Base-by-base conservation (phyloP, 225 moss, liverwort and hornwort genomes). In the Marchantia paleacea region DNA sequence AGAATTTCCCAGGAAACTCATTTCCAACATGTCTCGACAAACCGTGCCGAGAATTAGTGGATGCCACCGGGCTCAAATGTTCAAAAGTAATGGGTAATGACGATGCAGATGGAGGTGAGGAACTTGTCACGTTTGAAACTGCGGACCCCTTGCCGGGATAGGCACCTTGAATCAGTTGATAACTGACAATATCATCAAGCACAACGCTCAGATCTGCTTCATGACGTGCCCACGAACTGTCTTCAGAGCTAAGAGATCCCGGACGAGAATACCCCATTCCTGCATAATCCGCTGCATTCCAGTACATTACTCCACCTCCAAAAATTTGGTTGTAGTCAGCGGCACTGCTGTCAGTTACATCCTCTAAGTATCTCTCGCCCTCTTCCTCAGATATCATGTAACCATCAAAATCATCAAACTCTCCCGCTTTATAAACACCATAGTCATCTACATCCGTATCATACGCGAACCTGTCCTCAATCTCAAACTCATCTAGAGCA, bases 301-400 rank as follows among this genome's bases (percentile, higher is more conserved):
- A 95, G 76, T 95, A 95, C 95, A 95, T 93, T 62, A 95, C 95
- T 75, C 95, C 95, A 18, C 93, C 93, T 78, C 95, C 95, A 80
- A 95, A 95, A 66, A 93, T 90, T 83, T 95, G 91, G 80, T 95
- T 90, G 77, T 93, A 95, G 75, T 95, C 93, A 67, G 84, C 80
- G 80, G 79, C 79, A 86, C 86, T 74, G 75, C 83, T 82, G 83
- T 87, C 88, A 80, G 78, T 30, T 81, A 84, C 73, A 78, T 91
- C 91, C 64, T 95, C 93, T 65, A 89, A 54, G 76, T 88, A 90
- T 64, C 85, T 90, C 73, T 95, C 95, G 30, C 91, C 93, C 88
- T 95, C 95, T 80, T 95, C 95, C 84, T 95, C 95, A 26, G 95
- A 93, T 47, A 95, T 87, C 74, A 91, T 83, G 83, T 91, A 93